Base-by-base conservation (phyloP, 768 basidiomycete species). In the Tricholoma bakamatsutake region DNA sequence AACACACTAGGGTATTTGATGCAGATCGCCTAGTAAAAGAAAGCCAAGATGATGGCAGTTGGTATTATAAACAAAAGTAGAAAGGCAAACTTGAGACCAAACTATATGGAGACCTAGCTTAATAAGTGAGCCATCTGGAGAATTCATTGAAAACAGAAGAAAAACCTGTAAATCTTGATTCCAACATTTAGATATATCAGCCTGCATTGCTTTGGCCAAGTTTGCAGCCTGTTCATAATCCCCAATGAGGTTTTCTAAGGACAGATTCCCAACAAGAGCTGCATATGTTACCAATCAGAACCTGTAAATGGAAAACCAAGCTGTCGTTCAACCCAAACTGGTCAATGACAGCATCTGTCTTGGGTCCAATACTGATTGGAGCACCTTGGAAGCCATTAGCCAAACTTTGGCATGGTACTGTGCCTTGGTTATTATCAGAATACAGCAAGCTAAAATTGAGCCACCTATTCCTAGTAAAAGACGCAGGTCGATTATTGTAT, bases 191-290 rank as follows among this genome's bases (percentile, higher is more conserved):
- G n/a, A 35, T 18, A 39, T 34, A 18, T 50, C 33, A 43, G 33
- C 31, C 28, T 31, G 27, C 37, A 55, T 24, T 24, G 57, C 53
- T 5, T 47, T 34, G 34, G 53, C 35, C 17, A 58, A 51, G 34
- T 58, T 54, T 12, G 42, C 37, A 5, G 53, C 34, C n/a, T 58
- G 57, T 47, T 58, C 46, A 47, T 49, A 54, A 51, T n/a, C 57
- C 57, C 57, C 57, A 53, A 1, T 48, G 0, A 2, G 8, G 35
- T 10, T 18, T 58, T 33, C 45, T 33, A 21, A 57, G 43, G 7
- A 24, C 35, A 3, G 40, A n/a, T 17, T 57, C 47, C 59, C 56
- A 59, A 42, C 37, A 10, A 24, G 50, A 50, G 33, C 52, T 59
- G 21, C 42, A 9, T 18, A 53, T 47, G 15, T 35, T 52, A 15